These are phyloP conservation scores for Monosporozyma aerobia DNA, from an alignment of 805 yeast species.

Conservation along the genomic window DNA sequence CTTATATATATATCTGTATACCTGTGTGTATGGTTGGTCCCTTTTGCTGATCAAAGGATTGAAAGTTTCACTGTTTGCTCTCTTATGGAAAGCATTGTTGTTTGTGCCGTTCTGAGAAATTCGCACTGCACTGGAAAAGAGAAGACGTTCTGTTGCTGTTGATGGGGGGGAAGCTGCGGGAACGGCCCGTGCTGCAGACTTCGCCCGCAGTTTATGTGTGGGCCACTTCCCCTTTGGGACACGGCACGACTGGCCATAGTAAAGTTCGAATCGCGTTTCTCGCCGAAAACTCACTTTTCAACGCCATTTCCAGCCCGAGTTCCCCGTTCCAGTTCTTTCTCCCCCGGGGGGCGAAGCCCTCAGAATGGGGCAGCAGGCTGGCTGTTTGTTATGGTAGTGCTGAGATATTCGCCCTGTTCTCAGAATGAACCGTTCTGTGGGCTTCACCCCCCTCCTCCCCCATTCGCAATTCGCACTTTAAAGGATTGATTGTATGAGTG, in stretches of 20 bases:
- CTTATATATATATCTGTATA: background rate
- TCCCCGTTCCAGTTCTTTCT: constrained; percentile 24
- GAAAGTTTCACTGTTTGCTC: background rate
- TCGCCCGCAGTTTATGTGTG: constrained; percentile 4
- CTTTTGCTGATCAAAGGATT: background rate
- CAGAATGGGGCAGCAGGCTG: background rate
- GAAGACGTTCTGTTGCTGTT: no score
- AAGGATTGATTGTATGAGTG: no score
- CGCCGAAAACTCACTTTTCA: constrained; percentile 13
- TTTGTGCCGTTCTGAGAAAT: background rate
- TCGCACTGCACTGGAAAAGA: background rate
- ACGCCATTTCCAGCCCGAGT: constrained; percentile 13
- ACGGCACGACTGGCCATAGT: constrained; percentile 18
- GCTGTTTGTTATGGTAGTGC: background rate
- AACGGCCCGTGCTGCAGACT: background rate
- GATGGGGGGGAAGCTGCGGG: background rate
- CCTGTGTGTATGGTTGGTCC: background rate
- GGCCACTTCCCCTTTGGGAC: constrained; percentile 19
- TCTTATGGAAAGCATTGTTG: background rate
- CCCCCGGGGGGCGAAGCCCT: constrained; percentile 15
- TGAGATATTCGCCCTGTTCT: background rate
- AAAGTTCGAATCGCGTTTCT: constrained; percentile 11
- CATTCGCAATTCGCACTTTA: no score
- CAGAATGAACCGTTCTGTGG: background rate
- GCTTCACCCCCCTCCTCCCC: background rate